These are phyloP conservation scores for Aschersonia sp. DNA, from an alignment of 2,329 filamentous ascomycete genomes.

Conservation along the genomic window DNA sequence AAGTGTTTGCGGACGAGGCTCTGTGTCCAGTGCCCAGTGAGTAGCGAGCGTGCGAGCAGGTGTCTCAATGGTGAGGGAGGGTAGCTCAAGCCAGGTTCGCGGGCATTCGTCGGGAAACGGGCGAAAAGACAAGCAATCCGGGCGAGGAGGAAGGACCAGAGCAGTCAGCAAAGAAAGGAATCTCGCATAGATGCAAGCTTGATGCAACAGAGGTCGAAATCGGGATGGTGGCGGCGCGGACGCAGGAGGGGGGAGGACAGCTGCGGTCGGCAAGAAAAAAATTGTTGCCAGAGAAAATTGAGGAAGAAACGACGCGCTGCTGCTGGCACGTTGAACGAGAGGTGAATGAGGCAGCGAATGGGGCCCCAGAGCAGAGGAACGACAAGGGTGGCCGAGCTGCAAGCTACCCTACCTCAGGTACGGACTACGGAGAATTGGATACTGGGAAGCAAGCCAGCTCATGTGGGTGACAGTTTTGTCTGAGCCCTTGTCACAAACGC, in stretches of 20 bases:
- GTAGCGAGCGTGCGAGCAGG: conserved; percentile 7
- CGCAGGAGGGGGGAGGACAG: conserved; percentile 7
- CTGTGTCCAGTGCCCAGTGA: conserved; percentile 9
- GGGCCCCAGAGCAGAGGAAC: conserved; percentile 5
- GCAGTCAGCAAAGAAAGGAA: conserved; percentile 14
- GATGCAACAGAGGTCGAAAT: conserved; percentile 15
- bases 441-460: too few relatives aligned
- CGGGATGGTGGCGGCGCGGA: conserved; percentile 7
- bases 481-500: too few relatives aligned
- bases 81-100: conserved; percentile 8
- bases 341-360: conserved; percentile 6
- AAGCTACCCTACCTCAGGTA: conserved; percentile 6
- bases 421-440: background rate
- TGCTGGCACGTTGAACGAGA: conserved; percentile 4
- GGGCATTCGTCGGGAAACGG: conserved; percentile 9
- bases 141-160: conserved; percentile 12
- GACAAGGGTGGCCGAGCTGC: conserved; percentile 6
- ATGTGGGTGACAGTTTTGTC: too few relatives aligned
- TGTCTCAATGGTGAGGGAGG: conserved; percentile 13
- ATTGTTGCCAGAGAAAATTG: conserved; percentile 2
- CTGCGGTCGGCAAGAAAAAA: conserved; percentile 7
- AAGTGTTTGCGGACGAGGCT: conserved; percentile 8
- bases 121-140: conserved; percentile 8
- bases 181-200: conserved; percentile 18
- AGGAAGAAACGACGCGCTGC: conserved; percentile 9